Base-by-base conservation (phyloP, 768 basidiomycete species). In the Hericium erinaceus region DNA sequence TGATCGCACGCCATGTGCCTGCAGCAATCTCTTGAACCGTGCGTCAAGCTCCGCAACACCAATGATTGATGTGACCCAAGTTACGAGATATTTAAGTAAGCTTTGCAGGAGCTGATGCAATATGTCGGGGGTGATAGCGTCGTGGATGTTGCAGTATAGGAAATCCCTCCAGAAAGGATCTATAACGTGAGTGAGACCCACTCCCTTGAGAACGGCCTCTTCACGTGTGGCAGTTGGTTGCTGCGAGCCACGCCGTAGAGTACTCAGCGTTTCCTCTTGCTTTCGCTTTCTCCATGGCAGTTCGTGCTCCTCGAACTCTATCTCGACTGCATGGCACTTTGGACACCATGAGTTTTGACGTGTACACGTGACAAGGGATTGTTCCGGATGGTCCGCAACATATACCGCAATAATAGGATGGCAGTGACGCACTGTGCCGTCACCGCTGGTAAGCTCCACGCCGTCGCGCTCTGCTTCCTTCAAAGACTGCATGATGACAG, bases 381-480 rank as follows among this genome's bases (percentile, higher is more conserved):
- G 62, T 39, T 65, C 65, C 0, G 64, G 66, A 51, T 65, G 64
- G 26, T 66, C 67, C 0, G 60, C 61, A n/a, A 63, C 58, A 48
- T 55, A 64, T 9, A 16, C 63, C 20, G 57, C 67, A 58, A 60
- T 57, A 54, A 56, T 62, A 12, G 54, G 66, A 64, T 71, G 69
- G 10, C 61, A 60, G 33, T 75, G 77, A 44, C 73, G 74, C 18
- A 76, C 52, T 22, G 76, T 61, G 1, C 74, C 73, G 56, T 74
- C 68, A 4, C 70, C 69, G 46, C 67, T 69, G 0, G 51, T 18
- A 52, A 69, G 55, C 8, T 57, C 33, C 3, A 67, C 55, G 11
- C 68, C 67, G 3, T 56, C 3, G 9, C 39, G 33, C 0, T 61
- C 66, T 0, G 61, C 61, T 4, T 52, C 51, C 10, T 40, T 56